Conservation (phyloP, 75 land plant genomes). For the Pinus albicaulis region DNA sequence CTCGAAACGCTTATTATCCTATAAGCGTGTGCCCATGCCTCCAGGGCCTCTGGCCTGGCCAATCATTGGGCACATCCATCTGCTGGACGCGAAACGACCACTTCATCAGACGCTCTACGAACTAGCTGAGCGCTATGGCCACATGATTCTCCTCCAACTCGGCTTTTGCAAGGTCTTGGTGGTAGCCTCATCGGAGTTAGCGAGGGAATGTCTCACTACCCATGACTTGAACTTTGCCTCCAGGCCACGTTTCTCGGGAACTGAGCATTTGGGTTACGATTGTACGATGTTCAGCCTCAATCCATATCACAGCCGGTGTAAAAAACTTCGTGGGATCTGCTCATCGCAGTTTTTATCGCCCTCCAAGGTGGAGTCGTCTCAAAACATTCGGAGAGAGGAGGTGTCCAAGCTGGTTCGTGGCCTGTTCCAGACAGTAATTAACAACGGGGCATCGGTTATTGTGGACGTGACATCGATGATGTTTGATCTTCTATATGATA, state of each 20-base stretch:
- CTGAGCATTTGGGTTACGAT: conserved; percentile 12
- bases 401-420: background rate
- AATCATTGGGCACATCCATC: no score
- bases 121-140: no score
- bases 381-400: background rate
- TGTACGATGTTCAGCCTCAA: conserved; percentile 16
- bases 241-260: no score
- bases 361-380: background rate
- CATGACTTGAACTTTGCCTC: conserved; percentile 22
- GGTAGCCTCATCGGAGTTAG: no score
- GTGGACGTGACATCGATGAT: conserved; percentile 13
- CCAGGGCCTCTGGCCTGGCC: no score
- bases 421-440: background rate
- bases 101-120: conserved; percentile 15
- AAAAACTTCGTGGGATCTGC: conserved; percentile 26
- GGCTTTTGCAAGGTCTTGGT: no score
- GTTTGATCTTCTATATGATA: conserved; percentile 5
- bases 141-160: background rate
- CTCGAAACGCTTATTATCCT: no score
- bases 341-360: conserved; percentile 10
- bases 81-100: background rate
- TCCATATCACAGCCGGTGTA: conserved; percentile 33
- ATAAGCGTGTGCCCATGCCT: no score
- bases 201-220: conserved; percentile 12
- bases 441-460: background rate